These are phyloP conservation scores for Barbarea vulgaris DNA, from an alignment of 345 rosid genomes.

Conservation along the genomic window DNA sequence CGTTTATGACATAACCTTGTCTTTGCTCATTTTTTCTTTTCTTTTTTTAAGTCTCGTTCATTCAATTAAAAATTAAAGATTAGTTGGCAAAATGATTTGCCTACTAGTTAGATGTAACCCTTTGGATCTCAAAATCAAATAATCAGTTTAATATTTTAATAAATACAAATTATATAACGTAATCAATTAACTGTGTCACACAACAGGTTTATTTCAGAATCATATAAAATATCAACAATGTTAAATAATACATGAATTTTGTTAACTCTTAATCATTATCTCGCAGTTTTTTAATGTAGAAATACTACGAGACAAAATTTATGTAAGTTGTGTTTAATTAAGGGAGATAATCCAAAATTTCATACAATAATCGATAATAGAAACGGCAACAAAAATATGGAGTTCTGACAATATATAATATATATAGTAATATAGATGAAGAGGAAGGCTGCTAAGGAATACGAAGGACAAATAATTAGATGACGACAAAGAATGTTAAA, in stretches of 20 bases:
- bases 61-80: background rate
- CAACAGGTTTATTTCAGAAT: background rate
- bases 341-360: constrained; percentile 12
- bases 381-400: constrained; percentile 13
- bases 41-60: background rate
- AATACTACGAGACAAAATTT: background rate
- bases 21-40: background rate
- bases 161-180: constrained; percentile 16
- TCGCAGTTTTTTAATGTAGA: constrained; percentile 3
- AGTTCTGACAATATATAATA: background rate
- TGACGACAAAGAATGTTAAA: constrained; percentile 44
- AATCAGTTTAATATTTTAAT: constrained; percentile 13
- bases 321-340: constrained; percentile 31
- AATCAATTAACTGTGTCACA: constrained; percentile 27
- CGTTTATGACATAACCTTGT: constrained; percentile 10
- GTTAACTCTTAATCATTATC: background rate
- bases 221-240: constrained; percentile 16
- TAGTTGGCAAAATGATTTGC: constrained; percentile 29
- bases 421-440: background rate
- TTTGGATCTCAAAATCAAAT: constrained; percentile 19
- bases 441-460: constrained; percentile 33
- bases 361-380: constrained; percentile 3
- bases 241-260: background rate
- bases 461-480: constrained; percentile 46
- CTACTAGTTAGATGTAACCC: constrained; percentile 30